Conservation (phyloP, 148 eudicot genomes). For the Cornus florida region DNA sequence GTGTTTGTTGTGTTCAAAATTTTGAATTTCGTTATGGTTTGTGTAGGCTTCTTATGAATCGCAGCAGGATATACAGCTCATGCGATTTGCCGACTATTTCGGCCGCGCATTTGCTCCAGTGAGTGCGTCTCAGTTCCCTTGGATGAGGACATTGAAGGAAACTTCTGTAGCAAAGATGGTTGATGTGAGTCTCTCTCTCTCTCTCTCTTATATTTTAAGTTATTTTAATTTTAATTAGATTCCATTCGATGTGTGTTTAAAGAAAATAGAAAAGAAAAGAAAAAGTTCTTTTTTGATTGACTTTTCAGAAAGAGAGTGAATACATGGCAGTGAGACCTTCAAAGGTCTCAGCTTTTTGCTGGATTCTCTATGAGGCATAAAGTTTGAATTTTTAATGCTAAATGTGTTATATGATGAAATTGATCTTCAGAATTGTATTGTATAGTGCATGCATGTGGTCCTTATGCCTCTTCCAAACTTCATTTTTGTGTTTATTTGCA, state of each 20-base stretch:
- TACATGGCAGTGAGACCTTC: not conserved
- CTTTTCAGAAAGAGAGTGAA: not conserved
- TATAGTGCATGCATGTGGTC: not conserved
- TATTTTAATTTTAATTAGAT: not conserved
- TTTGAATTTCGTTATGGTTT: not conserved
- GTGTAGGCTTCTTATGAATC: constrained; percentile 47
- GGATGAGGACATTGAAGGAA: constrained; percentile 61
- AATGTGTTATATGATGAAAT: not conserved
- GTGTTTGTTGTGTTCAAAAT: not conserved
- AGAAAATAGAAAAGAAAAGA: not conserved
- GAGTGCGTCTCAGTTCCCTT: constrained; percentile 60
- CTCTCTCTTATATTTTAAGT: not conserved
- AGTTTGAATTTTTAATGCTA: not conserved
- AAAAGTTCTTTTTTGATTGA: not conserved
- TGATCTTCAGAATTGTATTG: not conserved
- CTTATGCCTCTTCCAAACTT: not conserved
- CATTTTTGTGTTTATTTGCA: not conserved
- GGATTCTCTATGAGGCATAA: not conserved
- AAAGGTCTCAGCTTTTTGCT: not conserved
- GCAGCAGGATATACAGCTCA: constrained; percentile 63
- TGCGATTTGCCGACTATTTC: constrained; percentile 68
- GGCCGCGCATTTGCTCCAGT: constrained; percentile 58
- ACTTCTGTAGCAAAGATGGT: constrained; percentile 54
- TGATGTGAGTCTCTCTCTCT: constrained; percentile 45
- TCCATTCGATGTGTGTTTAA: not conserved